Base-by-base conservation (phyloP, 2,329 filamentous ascomycete species). In the Bipolaris bicolor region DNA sequence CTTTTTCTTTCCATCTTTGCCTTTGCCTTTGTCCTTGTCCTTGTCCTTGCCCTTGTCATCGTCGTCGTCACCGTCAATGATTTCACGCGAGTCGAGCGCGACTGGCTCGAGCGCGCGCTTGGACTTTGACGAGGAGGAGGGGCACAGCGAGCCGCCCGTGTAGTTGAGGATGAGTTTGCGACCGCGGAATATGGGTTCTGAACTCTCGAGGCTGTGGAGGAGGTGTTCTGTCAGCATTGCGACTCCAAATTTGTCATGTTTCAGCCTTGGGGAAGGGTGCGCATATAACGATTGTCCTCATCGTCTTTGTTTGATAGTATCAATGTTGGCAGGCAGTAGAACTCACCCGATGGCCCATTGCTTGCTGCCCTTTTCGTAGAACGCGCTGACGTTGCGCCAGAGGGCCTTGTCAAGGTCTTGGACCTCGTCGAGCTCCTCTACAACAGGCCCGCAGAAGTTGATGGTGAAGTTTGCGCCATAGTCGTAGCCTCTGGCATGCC, bases 381-480 rank as follows among this genome's bases (percentile, higher is more conserved):
- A 93, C 18, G 90, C 91, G 80, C 89, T 92, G 64, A 94, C 85
- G 67, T 94, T 93, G 76, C 80, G 80, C 87, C 87, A 91, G 46
- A 81, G 68, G 53, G 74, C 73, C 75, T 84, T 81, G 43, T 87
- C 82, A 39, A 93, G 75, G n/a, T 88, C 90, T 10, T 85, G 82
- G 9, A 90, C 84, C 60, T 86, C 80, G 41, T 83, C 79, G 18
- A 90, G 80, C 15, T 84, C 79, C 65, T 90, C 86, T 15, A 92
- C 83, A n/a, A 93, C 89, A 1, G 90, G 82, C 34, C 83, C 87
- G 79, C 91, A 95, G 66, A 95, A 88, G 77, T 95, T 95, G 68
- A 94, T 73, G 1, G 90, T 94, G 70, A 95, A 95, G 79, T 94
- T 94, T 62, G 86, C 86, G 61, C 85, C 86, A 66, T 92, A 91